A percentile compares a stretch with the other conserved stretches of the same genome.
These are phyloP conservation scores for Trametes cingulata DNA, from an alignment of 768 basidiomycete species.

Conservation along the genomic window DNA sequence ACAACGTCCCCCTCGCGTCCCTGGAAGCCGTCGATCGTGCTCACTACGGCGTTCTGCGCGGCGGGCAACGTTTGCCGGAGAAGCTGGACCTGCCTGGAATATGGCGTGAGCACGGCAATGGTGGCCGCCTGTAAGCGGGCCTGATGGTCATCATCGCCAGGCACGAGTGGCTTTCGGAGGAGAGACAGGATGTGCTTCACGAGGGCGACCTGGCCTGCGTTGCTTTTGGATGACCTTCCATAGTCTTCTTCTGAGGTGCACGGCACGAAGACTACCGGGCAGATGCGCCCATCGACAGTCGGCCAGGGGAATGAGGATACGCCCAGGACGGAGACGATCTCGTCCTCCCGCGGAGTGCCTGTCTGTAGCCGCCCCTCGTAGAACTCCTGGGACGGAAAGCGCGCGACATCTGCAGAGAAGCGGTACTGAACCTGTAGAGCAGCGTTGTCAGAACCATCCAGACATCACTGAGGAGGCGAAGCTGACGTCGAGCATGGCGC, in stretches of 20 bases:
- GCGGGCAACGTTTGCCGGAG: constrained; percentile 42
- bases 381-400: constrained; percentile 64
- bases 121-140: constrained; percentile 4
- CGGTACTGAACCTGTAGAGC: constrained; percentile 57
- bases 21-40: constrained; percentile 66
- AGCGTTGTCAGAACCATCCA: not conserved
- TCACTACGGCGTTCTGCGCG: constrained; percentile 37
- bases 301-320: constrained; percentile 64
- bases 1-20: constrained; percentile 69
- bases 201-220: constrained; percentile 56
- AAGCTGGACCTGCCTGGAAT: constrained; percentile 54
- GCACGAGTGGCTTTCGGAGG: constrained; percentile 31
- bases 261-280: constrained; percentile 60
- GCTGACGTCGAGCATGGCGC: constrained; percentile 62
- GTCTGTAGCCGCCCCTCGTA: constrained; percentile 57
- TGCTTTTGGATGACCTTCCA: constrained; percentile 63
- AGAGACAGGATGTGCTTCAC: constrained; percentile 49
- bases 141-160: not conserved
- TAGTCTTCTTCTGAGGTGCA: constrained; percentile 58
- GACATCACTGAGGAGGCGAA: not conserved
- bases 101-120: constrained; percentile 59
- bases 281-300: constrained; percentile 29
- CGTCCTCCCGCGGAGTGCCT: constrained; percentile 35
- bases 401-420: constrained; percentile 56
- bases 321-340: constrained; percentile 32